These are phyloP conservation scores for Porphyra umbilicalis DNA, from an alignment of 31 red algal genomes.

Conservation along the genomic window DNA sequence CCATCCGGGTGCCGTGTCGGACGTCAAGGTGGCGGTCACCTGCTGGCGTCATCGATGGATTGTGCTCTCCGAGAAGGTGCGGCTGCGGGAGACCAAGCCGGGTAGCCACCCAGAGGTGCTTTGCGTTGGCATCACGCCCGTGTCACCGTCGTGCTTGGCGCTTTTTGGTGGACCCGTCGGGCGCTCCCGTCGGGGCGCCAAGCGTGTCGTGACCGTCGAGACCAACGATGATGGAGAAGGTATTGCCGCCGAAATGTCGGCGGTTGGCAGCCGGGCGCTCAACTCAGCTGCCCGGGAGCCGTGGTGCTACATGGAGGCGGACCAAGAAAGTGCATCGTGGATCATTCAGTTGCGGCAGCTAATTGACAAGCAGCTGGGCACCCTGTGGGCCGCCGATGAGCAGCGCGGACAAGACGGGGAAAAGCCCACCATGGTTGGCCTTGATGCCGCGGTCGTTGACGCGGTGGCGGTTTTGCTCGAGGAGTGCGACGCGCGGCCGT, in stretches of 20 bases:
- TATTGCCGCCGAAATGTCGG: background rate
- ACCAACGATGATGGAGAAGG: background rate
- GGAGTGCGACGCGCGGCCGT: background rate
- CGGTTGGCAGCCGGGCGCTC: background rate
- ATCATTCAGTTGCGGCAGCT: background rate
- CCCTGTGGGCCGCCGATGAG: background rate
- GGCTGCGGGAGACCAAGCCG: background rate
- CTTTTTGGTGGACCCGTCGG: background rate
- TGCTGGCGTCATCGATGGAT: background rate
- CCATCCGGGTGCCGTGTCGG: background rate
- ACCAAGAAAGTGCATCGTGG: background rate
- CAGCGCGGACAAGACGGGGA: background rate
- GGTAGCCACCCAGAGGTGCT: background rate
- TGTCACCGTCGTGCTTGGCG: background rate
- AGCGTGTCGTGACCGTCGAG: background rate
- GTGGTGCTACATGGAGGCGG: background rate
- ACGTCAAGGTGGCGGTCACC: background rate
- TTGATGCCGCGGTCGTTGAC: constrained; percentile 25
- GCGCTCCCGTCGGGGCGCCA: background rate
- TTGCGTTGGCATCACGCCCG: background rate
- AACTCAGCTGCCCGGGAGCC: background rate
- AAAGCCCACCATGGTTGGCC: background rate
- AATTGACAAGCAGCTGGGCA: background rate
- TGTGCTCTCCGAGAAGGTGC: background rate
- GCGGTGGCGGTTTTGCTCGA: constrained; percentile 25